Evolutionary conservation across 805 yeast genomes (phyloP), one percentile per base, ranked within the genome.

Genomic region (Komagataella phaffii): DNA sequence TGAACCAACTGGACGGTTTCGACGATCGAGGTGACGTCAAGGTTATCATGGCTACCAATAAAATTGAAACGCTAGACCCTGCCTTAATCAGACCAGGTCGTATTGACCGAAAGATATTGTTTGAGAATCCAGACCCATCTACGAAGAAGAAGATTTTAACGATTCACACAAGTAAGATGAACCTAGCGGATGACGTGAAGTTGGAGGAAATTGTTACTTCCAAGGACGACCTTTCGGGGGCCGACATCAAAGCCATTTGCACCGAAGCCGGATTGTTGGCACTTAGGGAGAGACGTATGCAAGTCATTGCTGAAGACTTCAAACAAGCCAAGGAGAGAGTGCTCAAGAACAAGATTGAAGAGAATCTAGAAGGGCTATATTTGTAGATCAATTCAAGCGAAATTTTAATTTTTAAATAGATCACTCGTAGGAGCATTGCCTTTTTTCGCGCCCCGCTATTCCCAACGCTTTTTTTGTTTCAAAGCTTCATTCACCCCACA

Each of bases 31-130:
- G 96, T 53, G 96, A 91, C 64, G 95, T 91, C 57, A 91, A 91
- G 74, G 96, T 91, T 50, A 89, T 91, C 58, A 91, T 91, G 98
- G 98, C 98, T 44, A 91, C 98, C 14, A 91, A 91, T 71, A 90
- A 87, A 67, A 86, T 91, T 61, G 97, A 91, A 70, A 77, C 89
- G 19, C 74, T 91, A 59, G 98, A 91, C 70, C 98, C 98, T 7
- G 98, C 98, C 2, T 76, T 91, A 61, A 85, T 91, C 59, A 82
- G 98, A 69, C 98, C 98, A 0, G 98, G 98, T 47, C 85, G 98
- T 75, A 91, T 90, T 61, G 98, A 90, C 69, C 81, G 98, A 64
- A 90, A 90, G 74, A 90, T 90, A 60, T 77, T 90, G 66, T 91
- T 91, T 70, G 97, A 93, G 70, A 91, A 90, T 61, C 98, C 98